Base-by-base conservation (phyloP, 1,139 yeast genomes). In the Debaryomycetaceae sp. region DNA sequence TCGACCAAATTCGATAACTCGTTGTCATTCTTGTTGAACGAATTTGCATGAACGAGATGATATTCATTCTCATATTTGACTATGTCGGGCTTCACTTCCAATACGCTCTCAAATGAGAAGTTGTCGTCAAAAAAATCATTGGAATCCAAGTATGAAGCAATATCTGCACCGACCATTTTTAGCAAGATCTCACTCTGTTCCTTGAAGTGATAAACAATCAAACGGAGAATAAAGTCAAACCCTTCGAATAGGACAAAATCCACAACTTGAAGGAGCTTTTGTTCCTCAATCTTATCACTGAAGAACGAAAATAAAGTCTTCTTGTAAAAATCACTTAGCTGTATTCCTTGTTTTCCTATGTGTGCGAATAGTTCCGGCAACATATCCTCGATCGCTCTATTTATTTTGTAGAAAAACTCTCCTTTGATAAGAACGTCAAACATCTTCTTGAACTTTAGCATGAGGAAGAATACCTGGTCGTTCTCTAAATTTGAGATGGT, bases 61-160 rank as follows among this genome's bases (percentile, higher is more conserved):
- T 60, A 73, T 49, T 74, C 78, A 51, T 75, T 75, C 49, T 74
- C 80, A 50, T 68, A 74, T 49, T 65, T 68, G 49, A 74, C 63
- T 9, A 74, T 52, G 9, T 61, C 48, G 1, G 73, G 70, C 42
- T 65, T 60, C 24, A 52, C 50, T 9, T 50, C 40, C 27, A 69
- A 48, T 1, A 66, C 50, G 3, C 49, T 52, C 14, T 34, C 29
- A 7, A 24, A 33, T 9, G 24, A 34, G 7, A 37, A 6, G 7
- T 36, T 37, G 6, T 36, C 33, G 4, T 48, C 38, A 23, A 64
- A 59, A 24, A 72, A 60, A 8, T 57, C 59, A 2, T 48, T 48
- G 1, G 68, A 57, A 29, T 49, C 44, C 11, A 73, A 44, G 41
- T 49, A 69, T 6, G 56, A 54, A 29, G 50, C 50, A 45, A 73